Conservation (phyloP, 1,284 basidiomycete genomes). For the Sphagnurus paluster region DNA sequence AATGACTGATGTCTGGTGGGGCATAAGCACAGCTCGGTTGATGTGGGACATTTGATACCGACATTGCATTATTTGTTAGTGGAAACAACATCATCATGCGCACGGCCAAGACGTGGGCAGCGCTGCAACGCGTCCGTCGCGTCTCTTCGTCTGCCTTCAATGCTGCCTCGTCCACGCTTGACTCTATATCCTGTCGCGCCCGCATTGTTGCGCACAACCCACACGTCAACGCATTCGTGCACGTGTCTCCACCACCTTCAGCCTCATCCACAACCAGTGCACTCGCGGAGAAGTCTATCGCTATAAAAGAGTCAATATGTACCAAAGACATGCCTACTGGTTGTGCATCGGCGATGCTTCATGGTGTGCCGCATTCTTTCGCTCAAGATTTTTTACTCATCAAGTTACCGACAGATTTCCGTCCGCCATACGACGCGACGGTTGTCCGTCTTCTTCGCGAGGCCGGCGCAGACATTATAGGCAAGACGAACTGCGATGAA, state of each 20-base stretch:
- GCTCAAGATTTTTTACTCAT: too few species aligned
- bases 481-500: slow-evolving; percentile 96
- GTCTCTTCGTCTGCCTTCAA: background rate
- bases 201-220: slow-evolving; percentile 36
- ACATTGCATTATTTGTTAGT: too few species aligned
- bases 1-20: too few species aligned
- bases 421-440: slow-evolving; percentile 86
- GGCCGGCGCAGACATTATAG: slow-evolving; percentile 72
- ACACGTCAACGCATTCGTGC: slow-evolving; percentile 54
- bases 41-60: too few species aligned
- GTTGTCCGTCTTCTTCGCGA: slow-evolving; percentile 75
- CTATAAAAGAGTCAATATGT: slow-evolving; percentile 88
- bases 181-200: slow-evolving; percentile 22
- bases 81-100: too few species aligned
- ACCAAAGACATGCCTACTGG: slow-evolving; percentile 71
- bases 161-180: background rate
- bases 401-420: too few species aligned
- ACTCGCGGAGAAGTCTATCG: slow-evolving; percentile 47
- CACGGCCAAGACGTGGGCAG: background rate
- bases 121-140: background rate
- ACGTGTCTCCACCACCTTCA: slow-evolving; percentile 20
- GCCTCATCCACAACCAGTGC: background rate
- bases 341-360: slow-evolving; percentile 77
- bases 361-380: too few species aligned
- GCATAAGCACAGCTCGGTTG: too few species aligned